These are phyloP conservation scores for Aspergillus sp. DNA, from an alignment of 2,329 filamentous ascomycete genomes.

Conservation along the genomic window DNA sequence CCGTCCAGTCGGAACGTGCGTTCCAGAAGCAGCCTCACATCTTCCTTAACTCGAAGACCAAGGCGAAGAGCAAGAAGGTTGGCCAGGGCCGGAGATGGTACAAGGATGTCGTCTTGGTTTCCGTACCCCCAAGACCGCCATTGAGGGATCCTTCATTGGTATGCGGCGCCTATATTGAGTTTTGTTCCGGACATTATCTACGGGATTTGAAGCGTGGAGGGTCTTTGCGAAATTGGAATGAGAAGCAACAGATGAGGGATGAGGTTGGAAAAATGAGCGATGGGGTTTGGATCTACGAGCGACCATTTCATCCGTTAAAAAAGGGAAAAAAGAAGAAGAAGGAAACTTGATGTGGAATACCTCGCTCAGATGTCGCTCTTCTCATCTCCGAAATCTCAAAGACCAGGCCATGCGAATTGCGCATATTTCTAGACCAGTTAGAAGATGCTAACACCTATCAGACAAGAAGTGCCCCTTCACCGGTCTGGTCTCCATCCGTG, in stretches of 20 bases:
- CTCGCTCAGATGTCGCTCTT: slow-evolving; percentile 1
- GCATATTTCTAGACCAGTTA: background rate
- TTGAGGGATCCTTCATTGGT: slow-evolving; percentile 99
- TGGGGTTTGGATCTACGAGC: no score
- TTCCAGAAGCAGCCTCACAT: slow-evolving; percentile 99
- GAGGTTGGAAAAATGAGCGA: no score
- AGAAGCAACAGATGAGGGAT: slow-evolving; percentile 4
- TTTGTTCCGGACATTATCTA: slow-evolving; percentile 3
- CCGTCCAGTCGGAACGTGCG: slow-evolving; percentile 99
- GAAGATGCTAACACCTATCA: slow-evolving; percentile 36
- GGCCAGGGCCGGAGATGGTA: slow-evolving; percentile 97
- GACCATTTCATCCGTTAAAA: no score
- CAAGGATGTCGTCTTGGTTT: slow-evolving; percentile 99
- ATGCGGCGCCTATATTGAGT: slow-evolving; percentile 45
- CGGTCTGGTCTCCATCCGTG: slow-evolving; percentile 97
- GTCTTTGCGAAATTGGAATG: slow-evolving; percentile 8
- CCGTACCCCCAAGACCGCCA: slow-evolving; percentile 96
- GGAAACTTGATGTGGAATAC: background rate
- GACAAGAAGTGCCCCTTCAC: slow-evolving; percentile 99
- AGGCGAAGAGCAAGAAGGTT: slow-evolving; percentile 68
- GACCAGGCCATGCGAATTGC: background rate
- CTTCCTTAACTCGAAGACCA: slow-evolving; percentile 96
- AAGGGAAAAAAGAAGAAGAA: background rate
- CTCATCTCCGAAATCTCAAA: slow-evolving; percentile 10
- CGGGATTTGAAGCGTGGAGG: background rate